phyloP scores from a whole-genome alignment of 805 yeast species.

The Nakazawaea ishiwadae region DNA sequence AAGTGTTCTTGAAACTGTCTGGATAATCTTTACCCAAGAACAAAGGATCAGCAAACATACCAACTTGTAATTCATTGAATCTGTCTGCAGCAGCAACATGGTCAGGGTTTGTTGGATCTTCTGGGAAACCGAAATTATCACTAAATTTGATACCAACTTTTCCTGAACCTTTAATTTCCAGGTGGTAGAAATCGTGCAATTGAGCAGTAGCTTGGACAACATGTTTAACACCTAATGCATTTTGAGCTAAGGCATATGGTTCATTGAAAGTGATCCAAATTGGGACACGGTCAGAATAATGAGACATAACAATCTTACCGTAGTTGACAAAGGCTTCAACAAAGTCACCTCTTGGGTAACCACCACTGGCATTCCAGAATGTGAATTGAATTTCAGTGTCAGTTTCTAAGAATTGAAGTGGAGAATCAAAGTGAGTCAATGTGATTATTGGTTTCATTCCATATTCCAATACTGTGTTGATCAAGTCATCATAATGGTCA shows the following conservation, averaged over 20 bases:
- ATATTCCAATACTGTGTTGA: slow-evolving; percentile 8
- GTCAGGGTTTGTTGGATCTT: slow-evolving; percentile 20
- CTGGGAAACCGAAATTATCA: slow-evolving; percentile 25
- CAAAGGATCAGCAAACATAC: slow-evolving; percentile 26
- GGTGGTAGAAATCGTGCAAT: slow-evolving; percentile 12
- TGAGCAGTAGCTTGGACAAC: slow-evolving; percentile 19
- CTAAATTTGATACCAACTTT: slow-evolving; percentile 24
- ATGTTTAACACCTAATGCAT: slow-evolving; percentile 22
- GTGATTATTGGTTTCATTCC: slow-evolving; percentile 26
- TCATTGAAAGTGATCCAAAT: slow-evolving; percentile 29
- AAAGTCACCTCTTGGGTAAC: slow-evolving; percentile 17
- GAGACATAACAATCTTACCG: slow-evolving; percentile 26
- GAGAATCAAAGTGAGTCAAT: slow-evolving; percentile 31
- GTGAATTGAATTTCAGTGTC: slow-evolving; percentile 20
- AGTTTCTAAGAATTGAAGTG: slow-evolving; percentile 16
- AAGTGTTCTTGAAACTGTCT: slow-evolving; percentile 18
- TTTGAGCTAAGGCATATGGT: slow-evolving; percentile 24
- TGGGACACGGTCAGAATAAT: slow-evolving; percentile 26
- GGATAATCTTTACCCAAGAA: slow-evolving; percentile 28
- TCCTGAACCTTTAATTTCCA: slow-evolving; percentile 20
- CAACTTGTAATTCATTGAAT: slow-evolving; percentile 22
- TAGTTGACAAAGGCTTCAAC: slow-evolving; percentile 28
- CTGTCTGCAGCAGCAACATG: slow-evolving; percentile 25
- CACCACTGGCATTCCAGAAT: slow-evolving; percentile 14
- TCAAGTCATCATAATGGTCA: slow-evolving; percentile 12